Evolutionary conservation across 2,329 filamentous ascomycete genomes (phyloP).

Genomic region (Trichoderma sp.): DNA sequence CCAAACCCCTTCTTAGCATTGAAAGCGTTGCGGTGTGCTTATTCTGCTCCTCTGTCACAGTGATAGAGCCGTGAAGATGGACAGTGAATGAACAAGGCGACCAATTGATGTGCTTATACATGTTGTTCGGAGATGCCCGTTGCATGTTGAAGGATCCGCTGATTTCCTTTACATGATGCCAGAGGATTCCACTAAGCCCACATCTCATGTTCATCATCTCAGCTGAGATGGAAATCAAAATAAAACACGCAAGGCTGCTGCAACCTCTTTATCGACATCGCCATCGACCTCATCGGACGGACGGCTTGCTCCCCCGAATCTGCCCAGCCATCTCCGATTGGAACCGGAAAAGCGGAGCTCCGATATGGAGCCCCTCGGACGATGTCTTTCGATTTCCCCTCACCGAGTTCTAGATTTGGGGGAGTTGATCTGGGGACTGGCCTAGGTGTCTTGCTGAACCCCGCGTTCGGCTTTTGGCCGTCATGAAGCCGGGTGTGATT

Average conservation of each 20-base stretch:
- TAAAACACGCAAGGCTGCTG: neutral
- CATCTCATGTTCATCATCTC: neutral
- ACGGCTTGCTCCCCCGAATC: neutral
- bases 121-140: neutral
- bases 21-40: neutral
- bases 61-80: neutral
- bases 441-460: neutral
- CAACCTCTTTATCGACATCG: neutral
- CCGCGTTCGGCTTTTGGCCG: neutral
- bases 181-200: neutral
- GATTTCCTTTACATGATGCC: neutral
- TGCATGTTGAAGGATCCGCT: neutral
- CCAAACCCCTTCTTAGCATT: neutral
- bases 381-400: neutral
- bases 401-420: neutral
- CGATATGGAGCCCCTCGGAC: neutral
- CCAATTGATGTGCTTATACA: neutral
- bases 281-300: neutral
- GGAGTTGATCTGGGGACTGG: neutral
- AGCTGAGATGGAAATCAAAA: neutral
- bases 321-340: neutral
- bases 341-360: conserved; percentile 5
- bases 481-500: neutral
- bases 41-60: neutral
- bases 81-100: neutral